Conservation (phyloP, 2,329 filamentous ascomycete genomes). For the Fonsecaea pugnacius region DNA sequence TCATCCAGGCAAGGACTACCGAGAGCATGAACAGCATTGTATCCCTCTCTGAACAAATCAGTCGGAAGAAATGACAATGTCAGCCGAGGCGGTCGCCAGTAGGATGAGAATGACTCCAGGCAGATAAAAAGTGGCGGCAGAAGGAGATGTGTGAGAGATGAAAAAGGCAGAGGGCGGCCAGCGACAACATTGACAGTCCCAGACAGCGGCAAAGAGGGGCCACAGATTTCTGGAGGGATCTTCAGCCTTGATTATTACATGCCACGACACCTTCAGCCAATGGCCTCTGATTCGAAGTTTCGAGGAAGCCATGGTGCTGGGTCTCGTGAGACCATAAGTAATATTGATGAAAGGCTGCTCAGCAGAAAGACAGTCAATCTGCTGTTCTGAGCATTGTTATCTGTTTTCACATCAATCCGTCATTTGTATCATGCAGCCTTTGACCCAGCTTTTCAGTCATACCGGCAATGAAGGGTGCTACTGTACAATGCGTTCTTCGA, state of each 20-base stretch:
- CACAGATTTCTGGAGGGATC: neutral
- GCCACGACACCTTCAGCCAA: no score
- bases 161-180: neutral
- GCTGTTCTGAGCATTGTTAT: neutral
- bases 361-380: neutral
- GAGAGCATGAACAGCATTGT: neutral
- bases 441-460: conserved; percentile 20
- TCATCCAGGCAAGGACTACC: conserved; percentile 4
- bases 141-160: neutral
- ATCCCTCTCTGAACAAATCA: neutral
- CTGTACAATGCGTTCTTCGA: conserved; percentile 26
- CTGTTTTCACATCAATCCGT: conserved; percentile 9
- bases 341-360: neutral
- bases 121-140: neutral
- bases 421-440: conserved; percentile 31
- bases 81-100: no score
- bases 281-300: no score
- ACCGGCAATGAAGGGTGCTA: conserved; percentile 24
- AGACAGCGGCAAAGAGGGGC: neutral
- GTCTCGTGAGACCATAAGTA: neutral
- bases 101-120: neutral
- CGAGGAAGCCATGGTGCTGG: no score
- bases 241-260: neutral
- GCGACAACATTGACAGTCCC: neutral
- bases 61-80: neutral